Evolutionary conservation across 768 basidiomycete genomes (phyloP).

Genomic region (Lentinus brumalis): DNA sequence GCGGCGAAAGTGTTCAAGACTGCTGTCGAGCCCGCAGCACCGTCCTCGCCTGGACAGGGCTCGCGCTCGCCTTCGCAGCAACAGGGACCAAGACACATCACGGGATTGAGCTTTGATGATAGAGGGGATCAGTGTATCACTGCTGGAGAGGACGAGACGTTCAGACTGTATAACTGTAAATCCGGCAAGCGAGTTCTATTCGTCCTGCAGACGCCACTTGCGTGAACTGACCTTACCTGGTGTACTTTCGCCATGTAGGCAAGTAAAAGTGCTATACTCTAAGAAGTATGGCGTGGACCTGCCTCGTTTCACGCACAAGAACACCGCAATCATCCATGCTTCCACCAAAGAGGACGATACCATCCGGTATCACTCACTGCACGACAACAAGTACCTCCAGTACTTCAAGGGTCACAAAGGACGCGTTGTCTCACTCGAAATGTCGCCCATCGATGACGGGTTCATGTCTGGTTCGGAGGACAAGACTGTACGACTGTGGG

Average conservation of each 20-base stretch:
- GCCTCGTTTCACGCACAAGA: slow-evolving; percentile 93
- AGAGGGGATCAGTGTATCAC: slow-evolving; percentile 85
- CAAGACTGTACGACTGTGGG: slow-evolving; percentile 95
- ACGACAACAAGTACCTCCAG: slow-evolving; percentile 94
- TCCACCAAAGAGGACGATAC: slow-evolving; percentile 96
- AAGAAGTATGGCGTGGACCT: slow-evolving; percentile 98
- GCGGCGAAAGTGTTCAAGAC: slow-evolving; percentile 87
- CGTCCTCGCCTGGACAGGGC: slow-evolving; percentile 44
- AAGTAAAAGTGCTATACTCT: slow-evolving; percentile 76
- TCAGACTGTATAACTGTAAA: slow-evolving; percentile 86
- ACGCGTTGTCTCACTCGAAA: slow-evolving; percentile 85
- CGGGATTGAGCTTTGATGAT: slow-evolving; percentile 90
- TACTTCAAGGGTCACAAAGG: slow-evolving; percentile 96
- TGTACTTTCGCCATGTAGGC: slow-evolving; percentile 44
- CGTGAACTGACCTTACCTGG: slow-evolving; percentile 29
- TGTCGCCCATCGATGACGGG: slow-evolving; percentile 90
- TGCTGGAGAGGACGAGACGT: slow-evolving; percentile 89
- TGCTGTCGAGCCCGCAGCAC: slow-evolving; percentile 63
- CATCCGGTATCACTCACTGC: slow-evolving; percentile 90
- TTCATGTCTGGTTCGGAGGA: slow-evolving; percentile 96
- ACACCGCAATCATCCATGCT: slow-evolving; percentile 80
- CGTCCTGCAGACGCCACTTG: slow-evolving; percentile 15
- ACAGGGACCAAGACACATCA: slow-evolving; percentile 68
- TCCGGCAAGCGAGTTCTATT: slow-evolving; percentile 83
- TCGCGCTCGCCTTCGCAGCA: slow-evolving; percentile 33